Conservation (phyloP, 768 basidiomycete species). For the Roridomyces roridus region DNA sequence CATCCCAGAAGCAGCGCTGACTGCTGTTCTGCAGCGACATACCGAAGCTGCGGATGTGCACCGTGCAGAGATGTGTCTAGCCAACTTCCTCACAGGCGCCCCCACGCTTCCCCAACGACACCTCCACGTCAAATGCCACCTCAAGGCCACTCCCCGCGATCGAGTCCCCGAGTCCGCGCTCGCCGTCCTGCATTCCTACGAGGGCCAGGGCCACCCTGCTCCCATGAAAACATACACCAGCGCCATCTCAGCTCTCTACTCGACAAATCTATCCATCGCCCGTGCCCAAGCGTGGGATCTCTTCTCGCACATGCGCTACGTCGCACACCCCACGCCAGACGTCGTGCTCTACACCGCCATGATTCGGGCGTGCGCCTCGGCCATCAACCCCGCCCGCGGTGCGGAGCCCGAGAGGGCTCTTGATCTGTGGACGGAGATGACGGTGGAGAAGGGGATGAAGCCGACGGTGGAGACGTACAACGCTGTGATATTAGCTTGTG, state of each 20-base stretch:
- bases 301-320: conserved; percentile 95
- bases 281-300: conserved; percentile 92
- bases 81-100: conserved; percentile 46
- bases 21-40: conserved; percentile 55
- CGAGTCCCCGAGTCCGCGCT: conserved; percentile 69
- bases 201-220: conserved; percentile 62
- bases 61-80: conserved; percentile 52
- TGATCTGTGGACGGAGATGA: conserved; percentile 95
- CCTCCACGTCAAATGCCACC: conserved; percentile 73
- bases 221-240: conserved; percentile 80
- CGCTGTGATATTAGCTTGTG: conserved; percentile 84
- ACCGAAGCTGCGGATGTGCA: conserved; percentile 51
- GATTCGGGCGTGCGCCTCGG: conserved; percentile 84
- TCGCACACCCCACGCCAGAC: conserved; percentile 85
- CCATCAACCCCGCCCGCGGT: conserved; percentile 45
- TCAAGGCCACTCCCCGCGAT: conserved; percentile 53
- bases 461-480: conserved; percentile 79
- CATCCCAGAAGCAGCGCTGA: conserved; percentile 50
- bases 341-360: conserved; percentile 77
- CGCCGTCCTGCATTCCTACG: conserved; percentile 73
- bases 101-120: conserved; percentile 68
- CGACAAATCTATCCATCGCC: conserved; percentile 52
- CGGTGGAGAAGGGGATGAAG: conserved; percentile 62
- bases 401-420: conserved; percentile 90
- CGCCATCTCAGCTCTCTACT: conserved; percentile 65